phyloP scores from a whole-genome alignment of 345 rosid genomes.

The Boechera divaricarpa region DNA sequence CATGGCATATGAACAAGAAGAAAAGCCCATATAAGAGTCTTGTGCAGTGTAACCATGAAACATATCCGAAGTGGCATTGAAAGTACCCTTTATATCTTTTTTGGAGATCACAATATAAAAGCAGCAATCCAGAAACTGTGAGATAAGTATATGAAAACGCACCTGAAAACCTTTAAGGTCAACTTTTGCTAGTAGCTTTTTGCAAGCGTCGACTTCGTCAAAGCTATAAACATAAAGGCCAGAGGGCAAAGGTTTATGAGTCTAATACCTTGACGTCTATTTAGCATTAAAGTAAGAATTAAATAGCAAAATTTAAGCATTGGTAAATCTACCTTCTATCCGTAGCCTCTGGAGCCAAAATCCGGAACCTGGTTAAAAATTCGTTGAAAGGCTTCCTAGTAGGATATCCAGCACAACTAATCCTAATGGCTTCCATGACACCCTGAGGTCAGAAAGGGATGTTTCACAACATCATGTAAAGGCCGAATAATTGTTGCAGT shows the following conservation, averaged over 20 bases:
- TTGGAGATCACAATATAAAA: constrained; percentile 15
- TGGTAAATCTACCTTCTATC: constrained; percentile 57
- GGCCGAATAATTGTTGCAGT: constrained; percentile 6
- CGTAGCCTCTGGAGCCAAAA: constrained; percentile 66
- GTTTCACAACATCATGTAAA: constrained; percentile 19
- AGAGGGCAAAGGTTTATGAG: constrained; percentile 29
- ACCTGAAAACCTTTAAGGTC: constrained; percentile 91
- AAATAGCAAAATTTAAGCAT: constrained; percentile 15
- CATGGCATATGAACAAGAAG: constrained; percentile 24
- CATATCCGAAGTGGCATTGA: constrained; percentile 9
- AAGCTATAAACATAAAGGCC: constrained; percentile 48
- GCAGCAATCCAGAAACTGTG: constrained; percentile 8
- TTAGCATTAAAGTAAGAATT: constrained; percentile 11
- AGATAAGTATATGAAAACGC: constrained; percentile 5
- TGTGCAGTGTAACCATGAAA: constrained; percentile 28
- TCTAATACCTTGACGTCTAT: constrained; percentile 3
- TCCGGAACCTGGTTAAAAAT: constrained; percentile 67
- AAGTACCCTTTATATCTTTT: not conserved
- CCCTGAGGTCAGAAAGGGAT: constrained; percentile 58
- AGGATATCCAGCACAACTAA: constrained; percentile 98
- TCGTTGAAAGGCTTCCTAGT: constrained; percentile 84
- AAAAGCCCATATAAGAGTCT: constrained; percentile 30
- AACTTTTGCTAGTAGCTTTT: constrained; percentile 75
- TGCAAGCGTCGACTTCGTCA: constrained; percentile 80
- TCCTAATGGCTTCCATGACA: constrained; percentile 98